phyloP scores from a whole-genome alignment of 176 grass and related monocot species.

The Triticum urartu region DNA sequence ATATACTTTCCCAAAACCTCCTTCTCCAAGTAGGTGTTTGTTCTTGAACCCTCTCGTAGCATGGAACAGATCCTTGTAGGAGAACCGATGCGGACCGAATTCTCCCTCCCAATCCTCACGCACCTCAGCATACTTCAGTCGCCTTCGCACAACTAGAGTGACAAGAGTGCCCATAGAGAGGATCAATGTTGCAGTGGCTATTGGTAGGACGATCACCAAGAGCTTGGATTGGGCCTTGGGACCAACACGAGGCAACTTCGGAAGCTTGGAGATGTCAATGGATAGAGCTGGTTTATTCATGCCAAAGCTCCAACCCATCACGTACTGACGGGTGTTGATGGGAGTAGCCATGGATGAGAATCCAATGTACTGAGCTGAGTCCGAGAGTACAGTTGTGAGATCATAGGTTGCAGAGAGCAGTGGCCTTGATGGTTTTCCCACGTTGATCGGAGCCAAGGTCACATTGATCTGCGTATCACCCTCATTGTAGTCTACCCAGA shows the following conservation, averaged over 20 bases:
- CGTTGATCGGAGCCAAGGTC: background rate
- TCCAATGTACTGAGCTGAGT: background rate
- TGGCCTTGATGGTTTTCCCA: background rate
- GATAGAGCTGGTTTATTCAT: background rate
- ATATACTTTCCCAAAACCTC: background rate
- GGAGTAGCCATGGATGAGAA: background rate
- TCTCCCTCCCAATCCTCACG: background rate
- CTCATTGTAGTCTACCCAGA: background rate
- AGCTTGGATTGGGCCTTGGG: background rate
- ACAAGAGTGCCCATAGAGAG: background rate
- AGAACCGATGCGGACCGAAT: background rate
- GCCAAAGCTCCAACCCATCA: background rate
- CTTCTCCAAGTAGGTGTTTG: background rate
- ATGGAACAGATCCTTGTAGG: background rate
- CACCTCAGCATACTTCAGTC: background rate
- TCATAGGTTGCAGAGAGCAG: background rate
- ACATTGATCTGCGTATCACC: background rate
- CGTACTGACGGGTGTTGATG: background rate
- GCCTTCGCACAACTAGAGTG: background rate
- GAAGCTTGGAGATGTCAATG: conserved; percentile 7
- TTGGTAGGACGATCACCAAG: background rate
- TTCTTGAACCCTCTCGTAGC: background rate
- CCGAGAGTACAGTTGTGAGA: background rate
- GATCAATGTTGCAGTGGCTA: background rate
- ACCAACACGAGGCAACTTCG: background rate